Evolutionary conservation across 768 basidiomycete genomes (phyloP).

Genomic region (Steccherinum ochraceum): DNA sequence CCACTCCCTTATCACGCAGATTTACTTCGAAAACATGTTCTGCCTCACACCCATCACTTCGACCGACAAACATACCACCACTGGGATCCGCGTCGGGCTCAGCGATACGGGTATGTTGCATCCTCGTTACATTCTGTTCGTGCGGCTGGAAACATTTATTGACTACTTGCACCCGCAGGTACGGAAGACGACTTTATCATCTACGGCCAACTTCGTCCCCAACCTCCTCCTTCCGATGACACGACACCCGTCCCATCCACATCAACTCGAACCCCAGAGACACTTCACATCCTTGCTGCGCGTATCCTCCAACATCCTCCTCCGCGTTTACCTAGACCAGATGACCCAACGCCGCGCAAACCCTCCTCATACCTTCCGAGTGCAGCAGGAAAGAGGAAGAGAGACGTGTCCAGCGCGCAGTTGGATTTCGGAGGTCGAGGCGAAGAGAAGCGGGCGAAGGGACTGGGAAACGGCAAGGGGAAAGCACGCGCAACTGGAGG

Average conservation of each 20-base stretch:
- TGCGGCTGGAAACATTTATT: not conserved
- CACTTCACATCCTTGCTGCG: constrained; percentile 47
- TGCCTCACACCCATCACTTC: constrained; percentile 40
- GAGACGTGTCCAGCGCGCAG: constrained; percentile 14
- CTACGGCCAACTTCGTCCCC: constrained; percentile 31
- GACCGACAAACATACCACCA: constrained; percentile 33
- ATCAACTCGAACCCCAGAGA: constrained; percentile 16
- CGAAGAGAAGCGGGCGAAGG: constrained; percentile 6
- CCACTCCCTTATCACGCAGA: constrained; percentile 47
- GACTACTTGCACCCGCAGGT: constrained; percentile 44
- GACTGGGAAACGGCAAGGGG: constrained; percentile 13
- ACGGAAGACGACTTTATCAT: constrained; percentile 65
- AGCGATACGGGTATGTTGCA: constrained; percentile 56
- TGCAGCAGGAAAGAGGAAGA: constrained; percentile 15
- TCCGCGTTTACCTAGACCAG: constrained; percentile 51
- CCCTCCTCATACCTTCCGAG: constrained; percentile 38
- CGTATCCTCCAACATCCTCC: constrained; percentile 44
- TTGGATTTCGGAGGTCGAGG: constrained; percentile 1
- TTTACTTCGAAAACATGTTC: constrained; percentile 69
- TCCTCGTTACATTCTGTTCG: not conserved
- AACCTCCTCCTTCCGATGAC: constrained; percentile 10
- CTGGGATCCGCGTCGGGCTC: constrained; percentile 61
- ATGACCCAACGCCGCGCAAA: constrained; percentile 72
- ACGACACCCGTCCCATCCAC: constrained; percentile 17
- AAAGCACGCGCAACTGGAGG: not conserved